Evolutionary conservation across 768 basidiomycete species (phyloP).

Genomic region (Russula earlei): DNA sequence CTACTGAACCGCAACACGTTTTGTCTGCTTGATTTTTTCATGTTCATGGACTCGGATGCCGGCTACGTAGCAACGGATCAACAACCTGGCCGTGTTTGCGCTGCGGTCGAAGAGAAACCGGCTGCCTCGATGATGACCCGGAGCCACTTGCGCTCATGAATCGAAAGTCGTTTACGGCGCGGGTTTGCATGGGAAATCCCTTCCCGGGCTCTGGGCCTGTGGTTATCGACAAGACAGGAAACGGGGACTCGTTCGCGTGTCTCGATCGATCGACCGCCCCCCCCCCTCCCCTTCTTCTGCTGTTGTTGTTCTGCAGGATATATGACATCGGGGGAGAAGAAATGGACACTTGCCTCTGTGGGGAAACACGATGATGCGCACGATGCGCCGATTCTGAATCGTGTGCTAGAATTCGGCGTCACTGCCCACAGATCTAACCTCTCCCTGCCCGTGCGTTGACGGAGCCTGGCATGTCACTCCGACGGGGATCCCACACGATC

Average conservation of each 20-base stretch:
- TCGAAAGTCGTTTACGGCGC: not conserved
- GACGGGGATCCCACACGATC: not conserved
- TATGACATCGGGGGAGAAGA: not conserved
- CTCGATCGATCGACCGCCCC: not conserved
- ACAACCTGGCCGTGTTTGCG: not conserved
- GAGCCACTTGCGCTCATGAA: not conserved
- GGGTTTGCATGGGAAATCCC: not conserved
- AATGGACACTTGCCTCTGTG: not conserved
- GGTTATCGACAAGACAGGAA: not conserved
- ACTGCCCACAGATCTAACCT: too few relatives aligned
- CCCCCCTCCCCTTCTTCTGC: too few relatives aligned
- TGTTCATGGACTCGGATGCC: too few relatives aligned
- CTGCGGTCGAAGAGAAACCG: not conserved
- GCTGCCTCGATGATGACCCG: not conserved
- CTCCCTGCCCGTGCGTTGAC: not conserved
- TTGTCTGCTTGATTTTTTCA: not conserved
- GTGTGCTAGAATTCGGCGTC: not conserved
- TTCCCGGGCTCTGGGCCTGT: not conserved
- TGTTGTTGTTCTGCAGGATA: not conserved
- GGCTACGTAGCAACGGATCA: too few relatives aligned
- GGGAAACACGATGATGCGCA: not conserved
- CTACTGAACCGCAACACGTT: too few relatives aligned
- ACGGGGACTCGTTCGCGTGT: not conserved
- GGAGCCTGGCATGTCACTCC: not conserved
- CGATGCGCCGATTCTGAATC: not conserved